These are phyloP conservation scores for Cytidiella melzeri DNA, from an alignment of 768 basidiomycete species.

Conservation along the genomic window DNA sequence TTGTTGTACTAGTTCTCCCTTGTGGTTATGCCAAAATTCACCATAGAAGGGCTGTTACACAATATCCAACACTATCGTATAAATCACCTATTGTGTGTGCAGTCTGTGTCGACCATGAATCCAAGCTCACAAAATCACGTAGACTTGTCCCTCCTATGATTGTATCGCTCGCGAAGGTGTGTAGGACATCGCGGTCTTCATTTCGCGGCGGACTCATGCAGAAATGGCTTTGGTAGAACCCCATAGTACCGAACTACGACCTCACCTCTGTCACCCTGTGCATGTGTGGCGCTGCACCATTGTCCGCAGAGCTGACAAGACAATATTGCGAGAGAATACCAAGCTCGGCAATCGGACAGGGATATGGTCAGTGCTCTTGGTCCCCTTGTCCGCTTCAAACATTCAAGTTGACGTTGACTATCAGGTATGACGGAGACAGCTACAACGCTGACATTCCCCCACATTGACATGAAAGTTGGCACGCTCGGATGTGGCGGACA, in stretches of 20 bases:
- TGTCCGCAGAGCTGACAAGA: constrained; percentile 44
- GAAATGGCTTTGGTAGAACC: constrained; percentile 25
- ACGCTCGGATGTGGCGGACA: constrained; percentile 31
- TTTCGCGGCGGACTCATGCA: constrained; percentile 20
- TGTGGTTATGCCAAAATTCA: constrained; percentile 30
- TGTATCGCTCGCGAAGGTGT: constrained; percentile 30
- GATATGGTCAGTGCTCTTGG: constrained; percentile 38
- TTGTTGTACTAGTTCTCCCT: constrained; percentile 18
- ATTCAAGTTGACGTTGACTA: constrained; percentile 5
- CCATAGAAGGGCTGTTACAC: constrained; percentile 25
- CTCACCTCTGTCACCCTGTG: constrained; percentile 33
- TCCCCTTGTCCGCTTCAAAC: neutral
- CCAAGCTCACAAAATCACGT: neutral
- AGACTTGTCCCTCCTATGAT: constrained; percentile 32
- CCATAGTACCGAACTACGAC: constrained; percentile 35
- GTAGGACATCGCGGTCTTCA: constrained; percentile 34
- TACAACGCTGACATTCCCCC: constrained; percentile 31
- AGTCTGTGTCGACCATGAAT: neutral
- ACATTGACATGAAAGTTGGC: constrained; percentile 16
- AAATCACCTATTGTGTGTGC: constrained; percentile 25
- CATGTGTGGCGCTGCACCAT: constrained; percentile 51
- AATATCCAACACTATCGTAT: constrained; percentile 31
- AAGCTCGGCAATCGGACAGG: constrained; percentile 48
- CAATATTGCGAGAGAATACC: constrained; percentile 43
- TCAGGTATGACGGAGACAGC: constrained; percentile 34